A percentile compares a stretch with the other conserved stretches of the same genome.
phyloP scores from a whole-genome alignment of 768 basidiomycete genomes.

The Suillus subaureus region DNA sequence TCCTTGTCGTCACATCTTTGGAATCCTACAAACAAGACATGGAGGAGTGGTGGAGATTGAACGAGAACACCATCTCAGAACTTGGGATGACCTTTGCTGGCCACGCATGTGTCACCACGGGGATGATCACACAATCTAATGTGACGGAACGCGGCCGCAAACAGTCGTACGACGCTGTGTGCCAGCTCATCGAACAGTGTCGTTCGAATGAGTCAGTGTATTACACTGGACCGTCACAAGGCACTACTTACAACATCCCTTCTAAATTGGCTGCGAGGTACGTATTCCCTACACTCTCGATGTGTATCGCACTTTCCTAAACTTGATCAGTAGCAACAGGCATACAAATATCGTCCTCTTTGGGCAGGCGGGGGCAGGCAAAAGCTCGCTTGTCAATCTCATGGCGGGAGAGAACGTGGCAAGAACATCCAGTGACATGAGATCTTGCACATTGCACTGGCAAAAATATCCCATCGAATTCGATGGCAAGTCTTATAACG shows the following conservation, averaged over 20 bases:
- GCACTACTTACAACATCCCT: not conserved
- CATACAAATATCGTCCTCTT: too few relatives aligned
- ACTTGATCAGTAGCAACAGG: too few relatives aligned
- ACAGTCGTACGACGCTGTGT: slow-evolving; percentile 25
- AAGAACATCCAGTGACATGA: slow-evolving; percentile 21
- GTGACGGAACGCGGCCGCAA: not conserved
- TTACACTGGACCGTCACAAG: not conserved
- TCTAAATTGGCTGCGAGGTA: not conserved
- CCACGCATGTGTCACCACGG: slow-evolving; percentile 11
- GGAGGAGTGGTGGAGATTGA: slow-evolving; percentile 41
- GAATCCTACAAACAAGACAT: slow-evolving; percentile 35
- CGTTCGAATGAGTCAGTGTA: not conserved
- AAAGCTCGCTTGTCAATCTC: too few relatives aligned
- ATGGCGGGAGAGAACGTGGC: too few relatives aligned
- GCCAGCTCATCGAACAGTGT: not conserved
- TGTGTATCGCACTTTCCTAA: too few relatives aligned
- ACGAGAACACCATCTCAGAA: slow-evolving; percentile 30
- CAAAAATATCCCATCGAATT: slow-evolving; percentile 30
- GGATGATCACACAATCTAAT: not conserved
- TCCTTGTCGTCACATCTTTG: slow-evolving; percentile 37
- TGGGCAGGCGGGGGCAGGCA: too few relatives aligned
- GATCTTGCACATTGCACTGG: slow-evolving; percentile 39
- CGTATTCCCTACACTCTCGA: not conserved
- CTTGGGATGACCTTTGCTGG: slow-evolving; percentile 16
- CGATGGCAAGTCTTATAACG: slow-evolving; percentile 4